These are phyloP conservation scores for Kwoniella sp. DNA, from an alignment of 768 basidiomycete species.

Conservation along the genomic window DNA sequence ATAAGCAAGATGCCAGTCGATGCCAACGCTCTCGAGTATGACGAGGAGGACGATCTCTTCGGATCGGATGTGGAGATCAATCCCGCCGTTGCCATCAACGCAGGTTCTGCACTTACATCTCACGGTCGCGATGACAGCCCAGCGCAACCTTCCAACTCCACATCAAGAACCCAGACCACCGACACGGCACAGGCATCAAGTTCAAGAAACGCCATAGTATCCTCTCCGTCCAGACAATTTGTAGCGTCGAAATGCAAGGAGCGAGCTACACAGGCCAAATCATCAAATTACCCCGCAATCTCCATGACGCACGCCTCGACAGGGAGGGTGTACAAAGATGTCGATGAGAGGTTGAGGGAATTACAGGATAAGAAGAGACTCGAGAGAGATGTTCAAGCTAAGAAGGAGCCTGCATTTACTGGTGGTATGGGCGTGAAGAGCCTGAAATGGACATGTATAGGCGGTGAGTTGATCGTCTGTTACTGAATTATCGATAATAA, in stretches of 20 bases:
- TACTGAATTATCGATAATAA: neutral
- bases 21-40: conserved; percentile 32
- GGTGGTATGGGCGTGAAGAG: conserved; percentile 21
- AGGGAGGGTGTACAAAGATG: conserved; percentile 17
- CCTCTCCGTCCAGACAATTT: too few species aligned
- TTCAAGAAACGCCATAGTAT: neutral
- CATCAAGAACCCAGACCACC: neutral
- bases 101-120: neutral
- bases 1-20: neutral
- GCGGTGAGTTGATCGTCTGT: conserved; percentile 21
- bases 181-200: too few species aligned
- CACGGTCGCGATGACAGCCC: neutral
- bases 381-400: conserved; percentile 6
- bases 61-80: conserved; percentile 19
- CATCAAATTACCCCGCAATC: neutral
- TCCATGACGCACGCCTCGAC: neutral
- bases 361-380: conserved; percentile 18
- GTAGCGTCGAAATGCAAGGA: too few species aligned
- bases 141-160: neutral
- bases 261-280: too few species aligned
- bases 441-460: conserved; percentile 30
- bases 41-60: conserved; percentile 43
- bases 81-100: conserved; percentile 3
- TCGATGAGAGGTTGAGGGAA: conserved; percentile 18
- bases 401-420: neutral